phyloP scores from a whole-genome alignment of 2,329 filamentous ascomycete species.

The Alternaria incomplexa region DNA sequence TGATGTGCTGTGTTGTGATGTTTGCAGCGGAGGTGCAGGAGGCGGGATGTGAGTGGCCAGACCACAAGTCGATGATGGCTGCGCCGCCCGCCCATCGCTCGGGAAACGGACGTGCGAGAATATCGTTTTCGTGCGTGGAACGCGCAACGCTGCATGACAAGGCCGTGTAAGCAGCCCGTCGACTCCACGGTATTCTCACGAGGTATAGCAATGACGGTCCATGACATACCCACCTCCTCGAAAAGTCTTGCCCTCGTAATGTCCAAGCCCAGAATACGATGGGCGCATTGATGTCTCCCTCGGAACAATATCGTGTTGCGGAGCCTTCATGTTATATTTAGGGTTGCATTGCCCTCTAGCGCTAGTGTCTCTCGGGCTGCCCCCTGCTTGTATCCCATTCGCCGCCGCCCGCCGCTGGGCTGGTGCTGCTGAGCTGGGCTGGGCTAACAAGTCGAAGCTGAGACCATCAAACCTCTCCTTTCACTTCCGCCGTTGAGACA shows the following conservation, averaged over 20 bases:
- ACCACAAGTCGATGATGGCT: background rate
- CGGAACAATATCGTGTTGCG: constrained; percentile 9
- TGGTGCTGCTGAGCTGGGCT: background rate
- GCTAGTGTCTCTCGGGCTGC: background rate
- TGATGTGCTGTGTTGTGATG: background rate
- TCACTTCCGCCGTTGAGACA: constrained; percentile 3
- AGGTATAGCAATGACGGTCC: background rate
- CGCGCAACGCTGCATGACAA: background rate
- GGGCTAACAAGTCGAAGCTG: background rate
- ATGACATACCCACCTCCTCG: background rate
- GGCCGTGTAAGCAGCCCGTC: background rate
- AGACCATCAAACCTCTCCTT: constrained; percentile 13
- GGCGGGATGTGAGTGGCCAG: background rate
- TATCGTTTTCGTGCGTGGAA: background rate
- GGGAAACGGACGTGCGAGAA: background rate
- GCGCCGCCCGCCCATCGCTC: background rate
- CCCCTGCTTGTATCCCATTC: constrained; percentile 6
- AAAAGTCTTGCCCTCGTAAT: background rate
- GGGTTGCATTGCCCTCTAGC: constrained; percentile 5
- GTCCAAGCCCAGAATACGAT: background rate
- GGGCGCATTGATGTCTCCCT: background rate
- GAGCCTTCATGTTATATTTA: constrained; percentile 16
- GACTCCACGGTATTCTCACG: background rate
- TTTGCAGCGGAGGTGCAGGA: background rate
- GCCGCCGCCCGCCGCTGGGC: constrained; percentile 6